Conservation (phyloP, 2,329 filamentous ascomycete genomes). For the Colletotrichum australisinense region DNA sequence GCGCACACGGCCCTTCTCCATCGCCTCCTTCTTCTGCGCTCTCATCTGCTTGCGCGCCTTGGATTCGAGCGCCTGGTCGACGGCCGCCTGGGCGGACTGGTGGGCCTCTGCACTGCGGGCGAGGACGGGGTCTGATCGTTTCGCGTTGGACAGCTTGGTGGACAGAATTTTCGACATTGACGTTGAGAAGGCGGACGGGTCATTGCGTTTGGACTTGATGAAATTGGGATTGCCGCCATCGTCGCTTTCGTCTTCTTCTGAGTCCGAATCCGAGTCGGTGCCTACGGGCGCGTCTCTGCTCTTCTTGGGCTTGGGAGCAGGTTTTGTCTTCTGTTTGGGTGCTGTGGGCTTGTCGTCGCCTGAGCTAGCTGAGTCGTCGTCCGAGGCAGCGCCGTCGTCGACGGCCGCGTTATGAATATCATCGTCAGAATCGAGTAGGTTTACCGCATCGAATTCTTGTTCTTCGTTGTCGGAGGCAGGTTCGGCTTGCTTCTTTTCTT, state of each 20-base stretch:
- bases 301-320: slow-evolving; percentile 39
- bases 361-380: slow-evolving; percentile 49
- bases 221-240: slow-evolving; percentile 50
- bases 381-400: slow-evolving; percentile 59
- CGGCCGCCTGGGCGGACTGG: slow-evolving; percentile 76
- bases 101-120: slow-evolving; percentile 82
- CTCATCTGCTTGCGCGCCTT: slow-evolving; percentile 84
- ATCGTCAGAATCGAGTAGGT: slow-evolving; percentile 68
- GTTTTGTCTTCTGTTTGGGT: slow-evolving; percentile 41
- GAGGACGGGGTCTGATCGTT: slow-evolving; percentile 90
- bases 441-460: slow-evolving; percentile 61
- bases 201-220: slow-evolving; percentile 84
- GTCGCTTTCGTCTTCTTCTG: slow-evolving; percentile 40
- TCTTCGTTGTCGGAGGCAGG: slow-evolving; percentile 57
- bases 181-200: slow-evolving; percentile 89
- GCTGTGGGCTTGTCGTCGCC: slow-evolving; percentile 48
- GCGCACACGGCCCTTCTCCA: slow-evolving; percentile 88
- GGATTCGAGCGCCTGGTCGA: slow-evolving; percentile 82
- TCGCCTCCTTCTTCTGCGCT: slow-evolving; percentile 80
- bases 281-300: slow-evolving; percentile 25
- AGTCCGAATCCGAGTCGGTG: slow-evolving; percentile 47
- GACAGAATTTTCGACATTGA: slow-evolving; percentile 93
- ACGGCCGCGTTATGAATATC: slow-evolving; percentile 64
- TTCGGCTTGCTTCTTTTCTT: slow-evolving; percentile 63
- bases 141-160: slow-evolving; percentile 85